Conservation (phyloP, 2,329 filamentous ascomycete species). For the Alternaria ventricosa region DNA sequence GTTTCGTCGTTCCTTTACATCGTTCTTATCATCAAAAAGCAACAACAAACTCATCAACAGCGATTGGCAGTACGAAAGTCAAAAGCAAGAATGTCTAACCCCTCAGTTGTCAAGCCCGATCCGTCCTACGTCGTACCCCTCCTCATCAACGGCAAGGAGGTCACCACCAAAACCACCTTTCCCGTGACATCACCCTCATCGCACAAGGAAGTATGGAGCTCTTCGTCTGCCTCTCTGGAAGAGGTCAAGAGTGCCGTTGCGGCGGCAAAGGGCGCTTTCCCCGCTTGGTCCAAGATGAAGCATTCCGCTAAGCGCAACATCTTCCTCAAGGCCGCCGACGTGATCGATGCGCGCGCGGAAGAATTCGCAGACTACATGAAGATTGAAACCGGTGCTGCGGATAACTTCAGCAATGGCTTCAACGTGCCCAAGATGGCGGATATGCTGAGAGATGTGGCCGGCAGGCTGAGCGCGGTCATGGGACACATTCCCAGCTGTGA, state of each 20-base stretch:
- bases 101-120: slow-evolving; percentile 14
- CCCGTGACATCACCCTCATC: slow-evolving; percentile 64
- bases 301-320: slow-evolving; percentile 70
- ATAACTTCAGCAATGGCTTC: slow-evolving; percentile 48
- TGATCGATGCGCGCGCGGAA: slow-evolving; percentile 65
- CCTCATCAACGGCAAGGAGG: slow-evolving; percentile 58
- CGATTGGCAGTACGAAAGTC: not conserved
- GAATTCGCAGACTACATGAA: slow-evolving; percentile 68
- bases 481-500: slow-evolving; percentile 57
- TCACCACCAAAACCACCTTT: slow-evolving; percentile 58
- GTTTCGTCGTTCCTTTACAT: not conserved
- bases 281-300: slow-evolving; percentile 70
- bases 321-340: slow-evolving; percentile 70
- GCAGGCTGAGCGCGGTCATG: slow-evolving; percentile 55
- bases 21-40: not conserved
- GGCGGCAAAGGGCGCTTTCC: slow-evolving; percentile 72
- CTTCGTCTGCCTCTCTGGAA: slow-evolving; percentile 62
- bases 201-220: slow-evolving; percentile 61
- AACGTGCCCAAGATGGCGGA: slow-evolving; percentile 51
- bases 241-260: slow-evolving; percentile 63
- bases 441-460: slow-evolving; percentile 61
- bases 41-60: not conserved
- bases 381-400: slow-evolving; percentile 62
- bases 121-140: slow-evolving; percentile 51
- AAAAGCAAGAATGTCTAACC: slow-evolving; percentile 10